phyloP scores from a whole-genome alignment of 345 rosid genomes.

The Microcos paniculata region DNA sequence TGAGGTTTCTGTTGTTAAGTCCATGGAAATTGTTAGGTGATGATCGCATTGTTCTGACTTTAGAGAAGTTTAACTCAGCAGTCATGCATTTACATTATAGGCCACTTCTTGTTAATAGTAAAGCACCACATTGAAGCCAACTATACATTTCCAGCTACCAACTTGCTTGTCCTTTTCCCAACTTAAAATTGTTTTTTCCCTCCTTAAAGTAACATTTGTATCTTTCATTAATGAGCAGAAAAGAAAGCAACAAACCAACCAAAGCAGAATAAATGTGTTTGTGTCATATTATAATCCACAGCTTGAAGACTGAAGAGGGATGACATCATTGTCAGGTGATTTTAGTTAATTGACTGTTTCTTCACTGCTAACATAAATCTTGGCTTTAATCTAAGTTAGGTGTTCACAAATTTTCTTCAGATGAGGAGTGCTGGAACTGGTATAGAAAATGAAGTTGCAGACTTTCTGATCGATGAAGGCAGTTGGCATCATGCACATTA shows the following conservation, averaged over 20 bases:
- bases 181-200: not conserved
- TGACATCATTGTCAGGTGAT: conserved; percentile 29
- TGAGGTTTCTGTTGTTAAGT: not conserved
- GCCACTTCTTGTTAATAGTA: not conserved
- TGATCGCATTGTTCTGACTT: not conserved
- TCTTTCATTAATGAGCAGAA: conserved; percentile 47
- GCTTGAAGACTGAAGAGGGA: conserved; percentile 20
- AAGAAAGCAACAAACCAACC: conserved; percentile 59
- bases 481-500: conserved; percentile 8
- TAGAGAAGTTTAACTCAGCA: not conserved
- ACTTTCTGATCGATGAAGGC: conserved; percentile 17
- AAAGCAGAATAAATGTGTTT: conserved; percentile 77
- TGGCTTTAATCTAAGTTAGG: not conserved
- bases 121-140: not conserved
- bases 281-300: conserved; percentile 66
- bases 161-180: conserved; percentile 20
- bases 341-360: conserved; percentile 4
- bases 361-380: not conserved
- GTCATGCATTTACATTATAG: conserved; percentile 8
- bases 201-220: conserved; percentile 6
- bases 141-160: conserved; percentile 9
- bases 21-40: not conserved
- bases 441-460: conserved; percentile 24
- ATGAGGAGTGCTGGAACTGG: conserved; percentile 25
- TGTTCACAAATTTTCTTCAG: conserved; percentile 12